Base-by-base conservation (phyloP, 768 basidiomycete genomes). In the Floccularia luteovirens region DNA sequence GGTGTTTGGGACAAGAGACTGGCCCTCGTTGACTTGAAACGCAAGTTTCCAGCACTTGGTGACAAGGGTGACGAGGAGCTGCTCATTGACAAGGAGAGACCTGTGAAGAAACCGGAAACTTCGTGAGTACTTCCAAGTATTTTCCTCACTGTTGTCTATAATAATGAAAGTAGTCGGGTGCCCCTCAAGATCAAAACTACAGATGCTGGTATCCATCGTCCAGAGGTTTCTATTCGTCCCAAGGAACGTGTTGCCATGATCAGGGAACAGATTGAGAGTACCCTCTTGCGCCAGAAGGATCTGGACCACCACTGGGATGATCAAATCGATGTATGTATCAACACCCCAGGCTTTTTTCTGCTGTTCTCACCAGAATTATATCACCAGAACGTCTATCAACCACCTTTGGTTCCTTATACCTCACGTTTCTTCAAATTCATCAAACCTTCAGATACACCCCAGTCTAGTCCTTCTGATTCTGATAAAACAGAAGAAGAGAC, bases 281-380 rank as follows among this genome's bases (percentile, higher is more conserved):
- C 74, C 32, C 58, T 83, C 53, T 64, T 58, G 19, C 65, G 65
- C 36, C 79, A 82, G 56, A 83, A 81, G 54, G 85, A 91, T 36
- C 59, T 69, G 35, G 86, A 92, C 50, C 73, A 80, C 36, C 73
- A 78, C 36, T 94, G 90, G 82, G 92, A 94, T 49, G 92, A 97
- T 53, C 67, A 71, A 38, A 71, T 89, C 47, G 92, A 96, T 60
- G 86, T 90, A 54, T 55, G 74, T 10, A 21, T 42, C 4, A 13
- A 12, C 23, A 35, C 14, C n/a, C n/a, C n/a, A n/a, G n/a, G n/a
- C n/a, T n/a, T n/a, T n/a, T n/a, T n/a, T n/a, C n/a, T n/a, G n/a
- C n/a, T n/a, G n/a, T n/a, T n/a, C 23, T 39, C 30, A 20, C 43
- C 44, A 41, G 16, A 41, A 21, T 34, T 16, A 39, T 14, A 21